These are phyloP conservation scores for Waltiozyma sp. DNA, from an alignment of 1,139 yeast genomes.

Conservation along the genomic window DNA sequence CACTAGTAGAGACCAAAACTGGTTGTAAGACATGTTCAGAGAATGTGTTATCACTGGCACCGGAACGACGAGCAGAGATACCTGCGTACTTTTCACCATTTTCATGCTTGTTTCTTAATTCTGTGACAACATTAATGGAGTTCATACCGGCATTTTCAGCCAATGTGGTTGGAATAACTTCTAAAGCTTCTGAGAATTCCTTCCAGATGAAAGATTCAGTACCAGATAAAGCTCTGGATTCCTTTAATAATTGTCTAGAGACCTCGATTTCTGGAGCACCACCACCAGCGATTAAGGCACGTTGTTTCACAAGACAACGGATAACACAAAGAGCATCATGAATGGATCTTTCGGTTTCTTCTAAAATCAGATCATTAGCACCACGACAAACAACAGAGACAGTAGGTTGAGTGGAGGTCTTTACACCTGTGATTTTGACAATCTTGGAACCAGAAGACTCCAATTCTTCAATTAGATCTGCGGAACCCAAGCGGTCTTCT, in stretches of 20 bases:
- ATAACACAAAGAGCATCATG: conserved; percentile 97
- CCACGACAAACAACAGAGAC: conserved; percentile 92
- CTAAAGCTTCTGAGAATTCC: conserved; percentile 92
- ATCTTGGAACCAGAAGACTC: conserved; percentile 91
- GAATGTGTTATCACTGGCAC: conserved; percentile 72
- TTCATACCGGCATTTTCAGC: conserved; percentile 98
- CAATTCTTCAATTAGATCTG: conserved; percentile 85
- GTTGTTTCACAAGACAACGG: conserved; percentile 88
- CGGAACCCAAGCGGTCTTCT: conserved; percentile 86
- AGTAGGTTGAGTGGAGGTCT: conserved; percentile 48
- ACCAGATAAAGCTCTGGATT: conserved; percentile 70
- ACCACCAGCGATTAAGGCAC: conserved; percentile 95
- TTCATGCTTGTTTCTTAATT: conserved; percentile 85
- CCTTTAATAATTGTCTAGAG: conserved; percentile 68
- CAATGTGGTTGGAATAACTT: conserved; percentile 90
- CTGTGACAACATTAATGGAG: conserved; percentile 91
- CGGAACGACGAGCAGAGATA: conserved; percentile 86
- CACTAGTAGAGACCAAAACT: conserved; percentile 86
- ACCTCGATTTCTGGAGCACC: conserved; percentile 98
- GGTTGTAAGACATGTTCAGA: conserved; percentile 97
- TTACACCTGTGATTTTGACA: conserved; percentile 84
- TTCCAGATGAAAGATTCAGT: conserved; percentile 92
- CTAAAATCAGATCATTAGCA: conserved; percentile 80
- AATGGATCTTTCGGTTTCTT: conserved; percentile 92
- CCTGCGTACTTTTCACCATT: conserved; percentile 92